A percentile compares a stretch with the other conserved stretches of the same genome.
phyloP scores from a whole-genome alignment of 163 green algal species.

The Trebouxiophyceae sp. region DNA sequence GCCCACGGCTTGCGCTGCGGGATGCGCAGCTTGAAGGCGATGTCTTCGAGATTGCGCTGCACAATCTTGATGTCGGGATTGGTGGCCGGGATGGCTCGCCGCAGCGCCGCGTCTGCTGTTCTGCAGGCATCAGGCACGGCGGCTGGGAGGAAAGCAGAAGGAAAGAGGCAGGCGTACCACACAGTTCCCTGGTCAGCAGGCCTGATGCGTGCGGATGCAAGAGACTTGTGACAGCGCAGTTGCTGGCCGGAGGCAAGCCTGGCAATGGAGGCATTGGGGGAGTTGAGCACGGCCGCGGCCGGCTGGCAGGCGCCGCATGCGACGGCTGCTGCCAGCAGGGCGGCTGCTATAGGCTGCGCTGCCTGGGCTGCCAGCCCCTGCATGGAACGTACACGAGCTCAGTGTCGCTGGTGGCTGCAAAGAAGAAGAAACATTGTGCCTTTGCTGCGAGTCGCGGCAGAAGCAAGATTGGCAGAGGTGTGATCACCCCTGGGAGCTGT shows the following conservation, averaged over 20 bases:
- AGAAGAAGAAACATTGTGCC: too few species aligned
- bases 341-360: background rate
- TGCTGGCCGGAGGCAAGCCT: too few species aligned
- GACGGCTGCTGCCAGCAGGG: background rate
- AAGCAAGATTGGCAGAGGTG: too few species aligned
- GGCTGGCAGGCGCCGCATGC: slow-evolving; percentile 5
- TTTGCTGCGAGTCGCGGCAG: too few species aligned
- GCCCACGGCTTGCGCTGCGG: slow-evolving; percentile 74
- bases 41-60: slow-evolving; percentile 60
- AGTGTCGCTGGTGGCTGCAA: too few species aligned
- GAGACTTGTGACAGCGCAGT: too few species aligned
- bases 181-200: too few species aligned
- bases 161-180: background rate
- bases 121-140: background rate
- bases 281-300: slow-evolving; percentile 61
- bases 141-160: background rate
- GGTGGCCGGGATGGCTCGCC: slow-evolving; percentile 83
- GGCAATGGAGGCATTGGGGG: slow-evolving; percentile 63
- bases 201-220: too few species aligned
- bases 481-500: too few species aligned
- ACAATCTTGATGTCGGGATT: slow-evolving; percentile 59
- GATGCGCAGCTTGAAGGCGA: slow-evolving; percentile 80
- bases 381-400: too few species aligned
- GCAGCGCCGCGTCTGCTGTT: slow-evolving; percentile 65
- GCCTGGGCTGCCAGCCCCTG: background rate